phyloP scores from a whole-genome alignment of 208 protist genomes.

The Strigomonas galati region DNA sequence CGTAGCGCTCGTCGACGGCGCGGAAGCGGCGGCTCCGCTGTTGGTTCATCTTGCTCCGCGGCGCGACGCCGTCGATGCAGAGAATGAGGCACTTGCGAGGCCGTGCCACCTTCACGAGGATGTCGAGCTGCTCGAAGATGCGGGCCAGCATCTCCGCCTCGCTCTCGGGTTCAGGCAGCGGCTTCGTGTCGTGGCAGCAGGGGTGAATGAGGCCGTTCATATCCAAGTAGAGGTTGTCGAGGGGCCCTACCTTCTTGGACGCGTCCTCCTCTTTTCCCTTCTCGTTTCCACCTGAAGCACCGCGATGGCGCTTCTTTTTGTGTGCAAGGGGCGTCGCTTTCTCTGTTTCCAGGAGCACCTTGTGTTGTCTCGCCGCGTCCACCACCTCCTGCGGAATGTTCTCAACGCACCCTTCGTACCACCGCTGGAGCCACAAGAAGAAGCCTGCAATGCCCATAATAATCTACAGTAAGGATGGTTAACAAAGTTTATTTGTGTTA shows the following conservation, averaged over 20 bases:
- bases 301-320: neutral
- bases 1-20: conserved; percentile 86
- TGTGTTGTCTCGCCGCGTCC: conserved; percentile 42
- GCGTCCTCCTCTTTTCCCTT: conserved; percentile 20
- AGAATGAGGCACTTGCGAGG: conserved; percentile 98
- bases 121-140: conserved; percentile 97
- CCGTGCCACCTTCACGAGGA: conserved; percentile 96
- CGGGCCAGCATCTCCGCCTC: conserved; percentile 92
- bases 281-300: neutral
- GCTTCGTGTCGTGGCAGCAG: conserved; percentile 97
- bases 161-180: conserved; percentile 67
- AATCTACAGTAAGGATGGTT: neutral
- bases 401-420: conserved; percentile 78
- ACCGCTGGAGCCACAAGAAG: conserved; percentile 85
- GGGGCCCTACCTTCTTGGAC: conserved; percentile 12
- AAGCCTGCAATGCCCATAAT: conserved; percentile 90
- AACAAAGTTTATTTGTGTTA: conserved; percentile 3
- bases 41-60: conserved; percentile 99
- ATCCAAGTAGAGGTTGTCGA: conserved; percentile 99
- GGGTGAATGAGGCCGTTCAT: conserved; percentile 99
- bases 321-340: neutral
- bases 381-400: conserved; percentile 72
- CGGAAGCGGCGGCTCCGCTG: conserved; percentile 98
- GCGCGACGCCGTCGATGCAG: conserved; percentile 97
- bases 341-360: conserved; percentile 17